These are phyloP conservation scores for Triangularia setosa DNA, from an alignment of 2,329 filamentous ascomycete species.

Conservation along the genomic window DNA sequence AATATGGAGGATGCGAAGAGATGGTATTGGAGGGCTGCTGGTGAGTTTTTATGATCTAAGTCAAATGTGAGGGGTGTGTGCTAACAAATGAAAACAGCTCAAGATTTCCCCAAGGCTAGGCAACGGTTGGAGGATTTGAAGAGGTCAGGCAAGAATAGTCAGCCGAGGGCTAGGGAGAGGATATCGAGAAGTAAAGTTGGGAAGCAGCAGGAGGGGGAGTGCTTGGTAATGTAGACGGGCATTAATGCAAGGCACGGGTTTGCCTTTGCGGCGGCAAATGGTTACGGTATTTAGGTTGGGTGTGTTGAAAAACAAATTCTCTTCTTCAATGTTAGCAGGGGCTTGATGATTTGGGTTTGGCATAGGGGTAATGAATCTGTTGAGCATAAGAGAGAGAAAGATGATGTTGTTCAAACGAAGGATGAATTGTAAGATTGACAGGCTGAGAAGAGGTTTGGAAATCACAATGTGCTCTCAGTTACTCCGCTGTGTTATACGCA, in stretches of 20 bases:
- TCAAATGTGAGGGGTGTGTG: background rate
- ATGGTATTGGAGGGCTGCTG: conserved; percentile 96
- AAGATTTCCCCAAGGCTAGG: conserved; percentile 90
- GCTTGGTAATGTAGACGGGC: conserved; percentile 67
- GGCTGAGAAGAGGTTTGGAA: too few species aligned
- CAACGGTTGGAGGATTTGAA: conserved; percentile 92
- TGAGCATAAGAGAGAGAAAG: background rate
- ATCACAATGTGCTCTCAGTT: too few species aligned
- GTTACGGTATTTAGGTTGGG: background rate
- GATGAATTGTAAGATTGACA: too few species aligned
- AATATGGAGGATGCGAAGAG: conserved; percentile 93
- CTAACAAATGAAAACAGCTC: conserved; percentile 55
- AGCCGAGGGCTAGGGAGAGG: conserved; percentile 68
- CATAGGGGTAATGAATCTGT: background rate
- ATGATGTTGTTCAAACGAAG: background rate
- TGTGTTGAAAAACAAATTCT: background rate
- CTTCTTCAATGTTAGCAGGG: background rate
- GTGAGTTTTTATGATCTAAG: conserved; percentile 55
- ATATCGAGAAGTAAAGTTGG: conserved; percentile 78
- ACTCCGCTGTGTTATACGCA: too few species aligned
- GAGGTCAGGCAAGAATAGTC: conserved; percentile 63
- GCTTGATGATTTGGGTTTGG: background rate
- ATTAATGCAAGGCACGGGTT: background rate
- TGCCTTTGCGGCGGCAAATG: background rate
- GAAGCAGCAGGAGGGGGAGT: conserved; percentile 85